These are phyloP conservation scores for Verticillium dahliae DNA, from an alignment of 2,329 filamentous ascomycete species.

Conservation along the genomic window DNA sequence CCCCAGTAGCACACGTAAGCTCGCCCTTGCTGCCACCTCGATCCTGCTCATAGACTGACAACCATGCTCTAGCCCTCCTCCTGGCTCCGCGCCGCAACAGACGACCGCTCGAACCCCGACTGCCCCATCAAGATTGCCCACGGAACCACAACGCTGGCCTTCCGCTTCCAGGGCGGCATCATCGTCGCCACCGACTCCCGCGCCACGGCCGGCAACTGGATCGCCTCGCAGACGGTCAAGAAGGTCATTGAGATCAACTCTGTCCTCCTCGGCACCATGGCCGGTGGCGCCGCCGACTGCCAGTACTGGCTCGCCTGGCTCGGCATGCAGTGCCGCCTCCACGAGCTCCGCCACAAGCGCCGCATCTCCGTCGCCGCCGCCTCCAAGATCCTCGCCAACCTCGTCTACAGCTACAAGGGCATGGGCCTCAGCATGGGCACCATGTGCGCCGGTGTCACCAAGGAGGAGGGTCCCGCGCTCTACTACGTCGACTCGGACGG, in stretches of 20 bases:
- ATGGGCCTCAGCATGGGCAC: constrained; percentile 99
- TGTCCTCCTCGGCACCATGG: constrained; percentile 93
- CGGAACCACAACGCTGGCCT: constrained; percentile 95
- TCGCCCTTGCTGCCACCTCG: neutral
- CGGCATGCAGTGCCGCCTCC: constrained; percentile 97
- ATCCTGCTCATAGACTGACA: constrained; percentile 2
- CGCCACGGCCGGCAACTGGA: constrained; percentile 97
- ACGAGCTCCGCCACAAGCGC: constrained; percentile 98
- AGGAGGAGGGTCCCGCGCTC: constrained; percentile 89
- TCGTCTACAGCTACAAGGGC: constrained; percentile 98
- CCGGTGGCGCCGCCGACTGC: constrained; percentile 95
- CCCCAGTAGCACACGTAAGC: constrained; percentile 81
- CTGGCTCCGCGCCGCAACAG: constrained; percentile 94
- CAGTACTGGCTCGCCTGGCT: constrained; percentile 99
- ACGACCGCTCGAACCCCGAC: constrained; percentile 93
- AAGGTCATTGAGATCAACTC: constrained; percentile 99
- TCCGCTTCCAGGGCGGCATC: constrained; percentile 97
- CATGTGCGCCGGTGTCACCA: constrained; percentile 96
- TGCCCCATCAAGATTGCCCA: constrained; percentile 99
- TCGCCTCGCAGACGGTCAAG: constrained; percentile 98
- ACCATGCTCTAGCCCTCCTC: constrained; percentile 60
- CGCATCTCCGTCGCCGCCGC: constrained; percentile 96
- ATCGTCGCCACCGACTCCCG: constrained; percentile 97
- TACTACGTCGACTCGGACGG: constrained; percentile 99
- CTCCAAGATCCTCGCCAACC: constrained; percentile 96